Evolutionary conservation across 192 early-diverging fungal genomes (phyloP).

Genomic region (Spizellomyces sp.): DNA sequence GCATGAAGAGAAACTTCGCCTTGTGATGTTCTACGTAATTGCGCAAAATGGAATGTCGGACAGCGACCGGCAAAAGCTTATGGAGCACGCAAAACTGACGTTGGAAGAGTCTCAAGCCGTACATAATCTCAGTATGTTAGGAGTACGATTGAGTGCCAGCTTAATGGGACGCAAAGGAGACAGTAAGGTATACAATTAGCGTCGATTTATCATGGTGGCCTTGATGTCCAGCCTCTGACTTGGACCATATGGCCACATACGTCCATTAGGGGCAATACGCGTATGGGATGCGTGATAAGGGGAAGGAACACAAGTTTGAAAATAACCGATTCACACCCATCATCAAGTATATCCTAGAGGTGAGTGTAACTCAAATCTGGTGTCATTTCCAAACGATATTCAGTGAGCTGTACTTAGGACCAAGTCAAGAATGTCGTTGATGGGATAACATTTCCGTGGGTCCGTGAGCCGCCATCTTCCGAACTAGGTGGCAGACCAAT

Average conservation of each 20-base stretch:
- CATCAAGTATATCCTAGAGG: constrained; percentile 65
- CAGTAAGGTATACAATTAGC: background rate
- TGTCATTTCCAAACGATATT: background rate
- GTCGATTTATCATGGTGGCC: too few relatives aligned
- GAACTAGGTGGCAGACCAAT: constrained; percentile 28
- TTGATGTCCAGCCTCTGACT: too few relatives aligned
- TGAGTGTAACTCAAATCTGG: background rate
- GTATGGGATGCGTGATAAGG: constrained; percentile 29
- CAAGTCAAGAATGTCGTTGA: constrained; percentile 53
- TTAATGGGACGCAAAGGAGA: constrained; percentile 43
- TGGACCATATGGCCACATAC: too few relatives aligned
- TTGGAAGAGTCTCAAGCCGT: constrained; percentile 74
- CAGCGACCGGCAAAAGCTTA: constrained; percentile 65
- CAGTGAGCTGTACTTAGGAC: constrained; percentile 2
- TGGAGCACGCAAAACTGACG: constrained; percentile 64
- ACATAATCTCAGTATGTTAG: constrained; percentile 72
- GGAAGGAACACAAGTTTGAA: constrained; percentile 71
- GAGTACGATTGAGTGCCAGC: constrained; percentile 64
- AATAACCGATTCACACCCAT: constrained; percentile 74
- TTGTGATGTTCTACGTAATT: constrained; percentile 76
- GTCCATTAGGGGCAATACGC: constrained; percentile 4
- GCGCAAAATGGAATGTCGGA: constrained; percentile 71
- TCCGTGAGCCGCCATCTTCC: constrained; percentile 54
- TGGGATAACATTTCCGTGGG: constrained; percentile 63
- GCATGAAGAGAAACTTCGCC: constrained; percentile 69